A percentile compares a stretch with the other conserved stretches of the same genome.
Conservation (phyloP, 2,329 filamentous ascomycete genomes). For the Stemphylium lycopersici region DNA sequence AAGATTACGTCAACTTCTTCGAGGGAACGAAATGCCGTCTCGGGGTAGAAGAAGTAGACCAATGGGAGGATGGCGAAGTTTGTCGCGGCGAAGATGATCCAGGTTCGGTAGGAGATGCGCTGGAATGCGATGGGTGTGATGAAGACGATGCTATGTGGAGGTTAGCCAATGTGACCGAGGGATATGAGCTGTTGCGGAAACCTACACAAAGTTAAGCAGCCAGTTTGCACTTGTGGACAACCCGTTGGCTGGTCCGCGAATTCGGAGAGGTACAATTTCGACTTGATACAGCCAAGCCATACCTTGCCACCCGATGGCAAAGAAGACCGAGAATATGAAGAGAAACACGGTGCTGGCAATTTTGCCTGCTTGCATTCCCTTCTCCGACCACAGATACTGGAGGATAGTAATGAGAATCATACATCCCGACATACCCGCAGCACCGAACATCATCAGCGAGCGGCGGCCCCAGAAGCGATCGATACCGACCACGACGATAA, state of each 20-base stretch:
- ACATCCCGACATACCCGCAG: constrained; percentile 42
- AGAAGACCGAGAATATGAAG: constrained; percentile 89
- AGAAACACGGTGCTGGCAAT: constrained; percentile 69
- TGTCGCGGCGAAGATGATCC: constrained; percentile 62
- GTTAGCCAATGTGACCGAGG: constrained; percentile 40
- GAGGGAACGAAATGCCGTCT: constrained; percentile 61
- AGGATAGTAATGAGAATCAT: constrained; percentile 41
- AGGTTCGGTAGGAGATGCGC: constrained; percentile 61
- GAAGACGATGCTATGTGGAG: constrained; percentile 63
- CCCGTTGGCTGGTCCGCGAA: constrained; percentile 84
- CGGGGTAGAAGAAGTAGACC: constrained; percentile 66
- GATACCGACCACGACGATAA: constrained; percentile 47
- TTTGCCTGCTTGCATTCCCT: constrained; percentile 28
- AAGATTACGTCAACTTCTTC: constrained; percentile 75
- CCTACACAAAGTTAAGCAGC: constrained; percentile 63
- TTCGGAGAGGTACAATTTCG: constrained; percentile 86
- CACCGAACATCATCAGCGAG: constrained; percentile 46
- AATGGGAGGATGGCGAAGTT: constrained; percentile 62
- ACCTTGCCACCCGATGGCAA: constrained; percentile 80
- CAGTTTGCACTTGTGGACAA: constrained; percentile 90
- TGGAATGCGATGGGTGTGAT: constrained; percentile 67
- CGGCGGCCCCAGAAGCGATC: constrained; percentile 46
- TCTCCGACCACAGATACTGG: constrained; percentile 33
- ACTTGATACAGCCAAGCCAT: constrained; percentile 68
- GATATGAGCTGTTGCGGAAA: constrained; percentile 41